Conservation (phyloP, 495 filamentous ascomycete genomes). For the Hypomontagnella monticulosa region DNA sequence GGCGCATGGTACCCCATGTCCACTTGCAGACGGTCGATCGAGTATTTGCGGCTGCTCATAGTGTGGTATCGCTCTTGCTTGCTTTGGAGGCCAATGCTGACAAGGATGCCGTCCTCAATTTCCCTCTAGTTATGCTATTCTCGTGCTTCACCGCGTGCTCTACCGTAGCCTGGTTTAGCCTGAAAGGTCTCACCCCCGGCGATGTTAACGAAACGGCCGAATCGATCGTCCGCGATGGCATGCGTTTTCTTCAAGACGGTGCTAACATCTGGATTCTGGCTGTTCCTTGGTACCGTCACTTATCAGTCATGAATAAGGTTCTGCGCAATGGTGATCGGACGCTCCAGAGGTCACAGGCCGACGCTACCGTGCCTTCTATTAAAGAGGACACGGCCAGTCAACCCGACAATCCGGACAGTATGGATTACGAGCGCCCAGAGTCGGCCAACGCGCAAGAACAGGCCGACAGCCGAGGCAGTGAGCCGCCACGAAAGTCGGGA, state of each 20-base stretch:
- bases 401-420: conserved; percentile 55
- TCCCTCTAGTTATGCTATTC: conserved; percentile 63
- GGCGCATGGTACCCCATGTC: conserved; percentile 52
- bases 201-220: conserved; percentile 58
- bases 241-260: conserved; percentile 59
- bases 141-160: conserved; percentile 61
- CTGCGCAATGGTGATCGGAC: conserved; percentile 51
- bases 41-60: conserved; percentile 61
- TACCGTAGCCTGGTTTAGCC: conserved; percentile 60
- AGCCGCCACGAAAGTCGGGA: conserved; percentile 58
- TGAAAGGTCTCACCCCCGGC: conserved; percentile 58
- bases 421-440: conserved; percentile 56
- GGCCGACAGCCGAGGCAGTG: conserved; percentile 51
- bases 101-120: conserved; percentile 60
- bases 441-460: conserved; percentile 42
- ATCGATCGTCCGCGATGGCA: conserved; percentile 57
- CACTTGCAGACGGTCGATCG: conserved; percentile 54
- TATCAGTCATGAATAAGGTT: conserved; percentile 61
- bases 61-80: conserved; percentile 56
- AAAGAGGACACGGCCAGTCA: conserved; percentile 58
- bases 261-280: conserved; percentile 60
- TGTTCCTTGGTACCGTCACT: conserved; percentile 60
- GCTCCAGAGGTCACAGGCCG: conserved; percentile 27
- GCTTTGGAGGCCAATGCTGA: conserved; percentile 58
- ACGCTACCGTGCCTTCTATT: conserved; percentile 50